Base-by-base conservation (phyloP, 1,139 yeast species). In the Nakaseomyces delphensis region DNA sequence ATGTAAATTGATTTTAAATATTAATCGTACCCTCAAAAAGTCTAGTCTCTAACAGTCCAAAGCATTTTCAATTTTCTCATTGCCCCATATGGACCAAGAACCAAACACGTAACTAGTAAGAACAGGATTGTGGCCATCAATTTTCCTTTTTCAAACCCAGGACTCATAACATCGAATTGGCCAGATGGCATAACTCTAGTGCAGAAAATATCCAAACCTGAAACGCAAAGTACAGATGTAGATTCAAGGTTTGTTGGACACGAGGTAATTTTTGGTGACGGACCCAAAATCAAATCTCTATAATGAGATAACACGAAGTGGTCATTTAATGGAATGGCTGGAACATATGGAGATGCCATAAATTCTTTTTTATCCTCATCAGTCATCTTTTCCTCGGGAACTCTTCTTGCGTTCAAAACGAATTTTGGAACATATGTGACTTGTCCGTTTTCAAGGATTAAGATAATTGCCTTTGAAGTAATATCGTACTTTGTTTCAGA, bases 131-230 rank as follows among this genome's bases (percentile, higher is more conserved):
- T 85, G 4, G 69, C 52, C 9, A 81, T 43, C 42, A 91, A 72
- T 53, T 80, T 82, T 13, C 67, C 56, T 54, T 77, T 82, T 52
- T 81, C 87, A 57, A 91, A 91, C 36, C 70, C 70, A 38, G 72
- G 68, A 37, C 79, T 73, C 56, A 87, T 72, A 46, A 79, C 69
- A 63, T 91, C 98, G 64, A 85, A 89, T 40, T 87, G 84, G 43
- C 76, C 74, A 0, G 96, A 85, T 1, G 97, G 96, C 43, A 83
- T 76, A 18, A 83, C 70, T 42, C 78, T 69, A 0, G 93, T 80
- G 58, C 89, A 84, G 65, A 83, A 89, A 16, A 83, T 63, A 57
- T 85, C 95, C 33, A 70, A 66, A 29, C 85, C 86, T 42, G 74
- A 66, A 19, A 76, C 73, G 49, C 93, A 80, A 1, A 87, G 73